These are phyloP conservation scores for Phtheirospermum japonicum DNA, from an alignment of 257 asterid genomes.

Conservation along the genomic window DNA sequence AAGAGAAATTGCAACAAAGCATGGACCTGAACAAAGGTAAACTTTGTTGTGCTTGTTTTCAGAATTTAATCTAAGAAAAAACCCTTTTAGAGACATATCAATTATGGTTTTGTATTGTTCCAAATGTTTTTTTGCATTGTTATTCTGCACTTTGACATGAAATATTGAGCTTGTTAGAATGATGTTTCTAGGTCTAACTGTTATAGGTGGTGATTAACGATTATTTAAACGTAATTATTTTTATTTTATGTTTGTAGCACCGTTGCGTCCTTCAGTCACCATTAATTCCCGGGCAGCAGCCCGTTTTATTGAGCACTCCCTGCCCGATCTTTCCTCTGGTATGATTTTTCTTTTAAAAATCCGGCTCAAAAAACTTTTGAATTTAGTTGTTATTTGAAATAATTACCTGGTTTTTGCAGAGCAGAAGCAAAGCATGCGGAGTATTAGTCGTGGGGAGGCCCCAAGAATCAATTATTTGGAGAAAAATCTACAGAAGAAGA, in stretches of 20 bases:
- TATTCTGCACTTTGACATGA: slow-evolving; percentile 1
- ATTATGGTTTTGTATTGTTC: background rate
- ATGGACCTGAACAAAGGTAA: slow-evolving; percentile 72
- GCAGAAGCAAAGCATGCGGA: slow-evolving; percentile 84
- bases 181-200: too few relatives aligned
- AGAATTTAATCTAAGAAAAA: background rate
- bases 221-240: too few relatives aligned
- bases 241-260: slow-evolving; percentile 55
- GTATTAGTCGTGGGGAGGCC: slow-evolving; percentile 63
- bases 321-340: slow-evolving; percentile 89
- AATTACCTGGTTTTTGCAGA: slow-evolving; percentile 55
- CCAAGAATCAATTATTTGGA: slow-evolving; percentile 45
- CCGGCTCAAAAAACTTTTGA: background rate
- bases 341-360: slow-evolving; percentile 15
- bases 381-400: slow-evolving; percentile 35
- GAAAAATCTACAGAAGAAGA: slow-evolving; percentile 58
- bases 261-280: slow-evolving; percentile 74
- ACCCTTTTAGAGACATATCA: background rate
- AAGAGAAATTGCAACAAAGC: slow-evolving; percentile 74
- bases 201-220: too few relatives aligned
- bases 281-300: slow-evolving; percentile 78
- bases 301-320: slow-evolving; percentile 89
- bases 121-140: background rate
- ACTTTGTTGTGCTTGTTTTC: slow-evolving; percentile 7
- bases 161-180: background rate